These are phyloP conservation scores for Amylocarpus encephaloides DNA, from an alignment of 2,329 filamentous ascomycete genomes.

Conservation along the genomic window DNA sequence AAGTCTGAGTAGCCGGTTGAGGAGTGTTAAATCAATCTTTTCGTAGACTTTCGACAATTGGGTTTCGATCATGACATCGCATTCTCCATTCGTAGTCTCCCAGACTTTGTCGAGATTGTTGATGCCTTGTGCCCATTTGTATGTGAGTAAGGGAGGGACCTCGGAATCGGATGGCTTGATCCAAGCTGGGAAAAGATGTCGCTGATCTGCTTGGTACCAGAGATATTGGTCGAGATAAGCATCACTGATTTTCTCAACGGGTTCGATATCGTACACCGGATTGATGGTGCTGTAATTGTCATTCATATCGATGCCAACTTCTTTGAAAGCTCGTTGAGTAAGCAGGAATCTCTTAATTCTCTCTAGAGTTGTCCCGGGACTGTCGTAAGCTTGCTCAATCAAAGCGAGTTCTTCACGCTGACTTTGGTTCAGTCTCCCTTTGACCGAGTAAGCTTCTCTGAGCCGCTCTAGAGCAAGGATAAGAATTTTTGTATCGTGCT, in stretches of 20 bases:
- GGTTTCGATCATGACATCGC: slow-evolving; percentile 98
- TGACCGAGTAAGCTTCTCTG: slow-evolving; percentile 94
- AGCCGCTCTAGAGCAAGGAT: slow-evolving; percentile 91
- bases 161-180: slow-evolving; percentile 99
- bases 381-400: slow-evolving; percentile 98
- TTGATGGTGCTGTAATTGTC: slow-evolving; percentile 99
- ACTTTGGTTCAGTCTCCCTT: slow-evolving; percentile 92
- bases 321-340: slow-evolving; percentile 96
- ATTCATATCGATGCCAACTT: slow-evolving; percentile 99
- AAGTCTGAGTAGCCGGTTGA: slow-evolving; percentile 85
- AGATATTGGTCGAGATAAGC: slow-evolving; percentile 97
- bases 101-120: slow-evolving; percentile 96
- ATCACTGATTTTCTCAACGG: slow-evolving; percentile 98
- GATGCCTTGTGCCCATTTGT: slow-evolving; percentile 99
- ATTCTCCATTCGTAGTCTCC: slow-evolving; percentile 90
- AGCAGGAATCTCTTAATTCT: slow-evolving; percentile 96
- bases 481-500: slow-evolving; percentile 98
- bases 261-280: slow-evolving; percentile 97
- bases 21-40: slow-evolving; percentile 93
- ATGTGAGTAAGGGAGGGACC: slow-evolving; percentile 86
- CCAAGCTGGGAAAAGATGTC: slow-evolving; percentile 95
- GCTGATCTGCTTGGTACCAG: slow-evolving; percentile 98
- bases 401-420: slow-evolving; percentile 94
- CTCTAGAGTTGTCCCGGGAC: slow-evolving; percentile 89
- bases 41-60: slow-evolving; percentile 99